phyloP scores from a whole-genome alignment of 2,329 filamentous ascomycete species.

The Dactylellina drechsleri region DNA sequence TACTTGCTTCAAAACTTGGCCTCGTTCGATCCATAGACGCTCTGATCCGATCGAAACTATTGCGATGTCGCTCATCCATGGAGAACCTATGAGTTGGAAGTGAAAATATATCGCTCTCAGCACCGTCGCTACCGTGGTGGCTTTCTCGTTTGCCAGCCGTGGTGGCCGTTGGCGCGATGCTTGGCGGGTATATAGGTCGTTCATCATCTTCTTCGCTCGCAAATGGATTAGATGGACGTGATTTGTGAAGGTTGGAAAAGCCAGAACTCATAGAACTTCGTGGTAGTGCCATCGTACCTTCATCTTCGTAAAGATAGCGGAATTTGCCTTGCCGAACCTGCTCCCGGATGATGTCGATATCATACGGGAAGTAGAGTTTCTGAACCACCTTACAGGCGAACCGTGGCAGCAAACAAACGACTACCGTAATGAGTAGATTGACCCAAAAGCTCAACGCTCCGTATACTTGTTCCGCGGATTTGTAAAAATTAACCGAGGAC shows the following conservation, averaged over 20 bases:
- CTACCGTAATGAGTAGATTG: conserved; percentile 78
- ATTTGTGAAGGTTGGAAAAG: conserved; percentile 55
- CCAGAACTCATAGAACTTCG: conserved; percentile 54
- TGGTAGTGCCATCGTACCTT: conserved; percentile 61
- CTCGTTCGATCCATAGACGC: conserved; percentile 86
- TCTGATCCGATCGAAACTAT: conserved; percentile 87
- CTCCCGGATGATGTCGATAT: conserved; percentile 95
- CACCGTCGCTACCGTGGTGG: conserved; percentile 92
- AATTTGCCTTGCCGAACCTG: conserved; percentile 86
- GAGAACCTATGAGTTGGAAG: conserved; percentile 77
- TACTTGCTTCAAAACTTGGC: conserved; percentile 84
- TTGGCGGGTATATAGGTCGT: conserved; percentile 92
- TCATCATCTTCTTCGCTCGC: conserved; percentile 82
- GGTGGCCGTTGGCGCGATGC: conserved; percentile 78
- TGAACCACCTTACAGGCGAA: conserved; percentile 87
- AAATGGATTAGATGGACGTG: conserved; percentile 58
- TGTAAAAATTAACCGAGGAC: conserved; percentile 74
- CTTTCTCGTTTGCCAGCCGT: conserved; percentile 82
- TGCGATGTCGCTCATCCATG: conserved; percentile 75
- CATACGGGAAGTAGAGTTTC: conserved; percentile 91
- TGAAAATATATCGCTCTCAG: conserved; percentile 67
- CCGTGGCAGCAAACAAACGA: conserved; percentile 85
- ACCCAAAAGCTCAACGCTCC: conserved; percentile 87
- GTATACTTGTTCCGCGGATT: conserved; percentile 81
- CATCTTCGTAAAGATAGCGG: conserved; percentile 73